Evolutionary conservation across 1,284 basidiomycete genomes (phyloP), one percentile per base, ranked within the genome.

Genomic region (Pseudozyma hubeiensis): DNA sequence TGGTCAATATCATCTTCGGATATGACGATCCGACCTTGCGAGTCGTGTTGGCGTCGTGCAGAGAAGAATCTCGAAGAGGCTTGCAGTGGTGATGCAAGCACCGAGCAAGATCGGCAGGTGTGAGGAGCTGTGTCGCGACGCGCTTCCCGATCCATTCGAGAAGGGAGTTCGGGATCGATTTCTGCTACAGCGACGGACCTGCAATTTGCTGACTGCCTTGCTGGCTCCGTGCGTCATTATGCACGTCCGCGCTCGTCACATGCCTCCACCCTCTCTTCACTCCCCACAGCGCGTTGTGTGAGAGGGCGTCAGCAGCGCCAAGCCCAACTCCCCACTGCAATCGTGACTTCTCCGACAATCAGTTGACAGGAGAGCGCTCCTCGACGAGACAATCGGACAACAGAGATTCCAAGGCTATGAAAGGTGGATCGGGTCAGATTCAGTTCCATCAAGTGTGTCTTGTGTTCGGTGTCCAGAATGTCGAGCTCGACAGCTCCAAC

Each of bases 221-320:
- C 35, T 37, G 35, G 63, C 63, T 47, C 48, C 47, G 56, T 65
- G 63, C 63, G 63, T 65, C 63, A 65, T 60, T 30, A 41, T 59
- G 63, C 63, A 44, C 48, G 17, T 45, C n/a, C 5, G 31, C 44
- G 10, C 31, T 24, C 50, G n/a, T 48, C 61, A 41, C 37, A 57
- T 53, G 51, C 63, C 56, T 59, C 52, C 51, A 53, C 45, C 31
- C 14, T 37, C 30, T 41, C 24, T 14, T 9, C 31, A 34, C 40
- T 14, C 50, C 41, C 51, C 51, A 24, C 50, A 29, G 35, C 19
- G 33, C 17, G 8, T 10, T 9, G 4, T 33, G 29, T 7, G 16
- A 49, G n/a, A 31, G 19, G 7, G 3, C 17, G 4, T 14, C 24
- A 45, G 19, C 44, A 29, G 14, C 44, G 29, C 29, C 44, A 30